These are phyloP conservation scores for Lagerstroemia speciosa DNA, from an alignment of 345 rosid genomes.

Conservation along the genomic window DNA sequence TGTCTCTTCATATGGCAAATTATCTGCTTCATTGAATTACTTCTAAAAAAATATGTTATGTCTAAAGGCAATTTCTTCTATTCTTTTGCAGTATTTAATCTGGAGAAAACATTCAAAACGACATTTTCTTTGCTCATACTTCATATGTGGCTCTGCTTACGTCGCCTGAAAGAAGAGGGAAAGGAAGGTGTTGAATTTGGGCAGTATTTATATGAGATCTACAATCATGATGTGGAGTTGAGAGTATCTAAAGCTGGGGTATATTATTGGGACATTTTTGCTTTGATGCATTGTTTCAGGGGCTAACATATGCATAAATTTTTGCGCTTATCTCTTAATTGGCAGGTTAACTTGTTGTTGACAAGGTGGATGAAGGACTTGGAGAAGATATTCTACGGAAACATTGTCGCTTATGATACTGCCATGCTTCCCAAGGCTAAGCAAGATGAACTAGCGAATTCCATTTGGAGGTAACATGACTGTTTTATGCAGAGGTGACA, in stretches of 20 bases:
- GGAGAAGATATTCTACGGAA: conserved; percentile 94
- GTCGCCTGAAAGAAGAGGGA: conserved; percentile 83
- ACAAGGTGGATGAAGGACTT: conserved; percentile 91
- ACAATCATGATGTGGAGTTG: conserved; percentile 88
- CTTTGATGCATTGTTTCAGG: background rate
- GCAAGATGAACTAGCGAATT: conserved; percentile 51
- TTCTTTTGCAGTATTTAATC: conserved; percentile 59
- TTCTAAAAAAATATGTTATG: background rate
- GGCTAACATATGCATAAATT: background rate
- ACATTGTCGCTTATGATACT: conserved; percentile 75
- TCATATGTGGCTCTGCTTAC: conserved; percentile 84
- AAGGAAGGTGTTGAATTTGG: conserved; percentile 89
- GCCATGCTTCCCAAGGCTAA: conserved; percentile 85
- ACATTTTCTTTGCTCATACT: conserved; percentile 82
- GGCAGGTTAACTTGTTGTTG: conserved; percentile 80
- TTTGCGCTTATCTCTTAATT: conserved; percentile 8
- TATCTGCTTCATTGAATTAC: background rate
- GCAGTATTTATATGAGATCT: conserved; percentile 77
- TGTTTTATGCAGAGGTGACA: background rate
- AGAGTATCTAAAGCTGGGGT: conserved; percentile 98
- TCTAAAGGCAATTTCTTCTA: background rate
- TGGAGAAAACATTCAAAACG: conserved; percentile 88
- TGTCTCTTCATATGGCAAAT: too few species aligned
- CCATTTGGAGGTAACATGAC: conserved; percentile 65
- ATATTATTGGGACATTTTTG: background rate